A percentile compares a stretch with the other conserved stretches of the same genome.
phyloP scores from a whole-genome alignment of 306 rosid species.

The Trifolium repens region DNA sequence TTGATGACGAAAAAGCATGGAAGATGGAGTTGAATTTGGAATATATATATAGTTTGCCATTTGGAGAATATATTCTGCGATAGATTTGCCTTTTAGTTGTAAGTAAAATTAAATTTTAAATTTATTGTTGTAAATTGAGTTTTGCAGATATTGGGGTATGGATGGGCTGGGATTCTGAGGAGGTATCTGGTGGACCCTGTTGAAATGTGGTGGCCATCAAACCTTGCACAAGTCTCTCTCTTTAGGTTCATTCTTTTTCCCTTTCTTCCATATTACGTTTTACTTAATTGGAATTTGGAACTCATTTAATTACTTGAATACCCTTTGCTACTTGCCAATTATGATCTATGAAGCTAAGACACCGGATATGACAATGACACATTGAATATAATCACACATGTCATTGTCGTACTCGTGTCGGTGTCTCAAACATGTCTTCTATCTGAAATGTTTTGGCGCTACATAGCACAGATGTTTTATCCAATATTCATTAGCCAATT shows the following conservation, averaged over 20 bases:
- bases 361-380: neutral
- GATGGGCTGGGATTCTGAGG: constrained; percentile 99
- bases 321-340: neutral
- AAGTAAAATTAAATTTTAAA: constrained; percentile 9
- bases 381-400: neutral
- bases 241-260: constrained; percentile 64
- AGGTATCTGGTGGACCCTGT: constrained; percentile 93
- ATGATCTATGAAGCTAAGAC: neutral
- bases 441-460: neutral
- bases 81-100: constrained; percentile 32
- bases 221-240: constrained; percentile 97
- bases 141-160: constrained; percentile 93
- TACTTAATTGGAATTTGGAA: neutral
- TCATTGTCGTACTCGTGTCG: neutral
- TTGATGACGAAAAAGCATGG: neutral
- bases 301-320: neutral
- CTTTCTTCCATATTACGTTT: constrained; percentile 25
- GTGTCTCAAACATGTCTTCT: neutral
- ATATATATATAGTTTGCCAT: neutral
- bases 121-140: constrained; percentile 19
- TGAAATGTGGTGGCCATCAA: constrained; percentile 99
- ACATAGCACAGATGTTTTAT: neutral
- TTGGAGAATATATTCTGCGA: constrained; percentile 28
- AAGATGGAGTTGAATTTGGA: constrained; percentile 29
- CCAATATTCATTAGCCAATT: neutral